These are phyloP conservation scores for Herpotrichia juniperi DNA, from an alignment of 2,329 filamentous ascomycete species.

Conservation along the genomic window DNA sequence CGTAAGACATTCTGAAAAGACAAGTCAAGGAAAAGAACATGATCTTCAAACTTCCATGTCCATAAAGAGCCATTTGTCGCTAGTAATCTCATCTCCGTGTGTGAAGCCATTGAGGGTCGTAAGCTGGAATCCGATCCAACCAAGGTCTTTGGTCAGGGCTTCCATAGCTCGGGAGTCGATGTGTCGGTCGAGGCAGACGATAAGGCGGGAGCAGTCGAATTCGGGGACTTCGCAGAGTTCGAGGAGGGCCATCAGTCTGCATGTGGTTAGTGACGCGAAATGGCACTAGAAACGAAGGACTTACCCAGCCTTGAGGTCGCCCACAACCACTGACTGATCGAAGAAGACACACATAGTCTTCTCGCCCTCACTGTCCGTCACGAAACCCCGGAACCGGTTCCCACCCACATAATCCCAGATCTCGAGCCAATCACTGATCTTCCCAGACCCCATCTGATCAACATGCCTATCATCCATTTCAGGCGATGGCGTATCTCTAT, in stretches of 20 bases:
- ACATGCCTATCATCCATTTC: slow-evolving; percentile 38
- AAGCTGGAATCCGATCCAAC: slow-evolving; percentile 92
- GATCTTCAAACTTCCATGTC: slow-evolving; percentile 77
- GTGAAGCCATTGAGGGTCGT: slow-evolving; percentile 81
- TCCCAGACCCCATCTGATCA: slow-evolving; percentile 22
- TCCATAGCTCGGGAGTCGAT: slow-evolving; percentile 67
- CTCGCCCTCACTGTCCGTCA: slow-evolving; percentile 71
- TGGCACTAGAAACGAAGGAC: slow-evolving; percentile 42
- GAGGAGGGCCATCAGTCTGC: slow-evolving; percentile 77
- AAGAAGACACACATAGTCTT: slow-evolving; percentile 89
- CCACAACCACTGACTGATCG: slow-evolving; percentile 71
- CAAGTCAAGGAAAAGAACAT: slow-evolving; percentile 2
- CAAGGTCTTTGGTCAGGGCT: slow-evolving; percentile 77
- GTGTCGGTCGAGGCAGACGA: slow-evolving; percentile 79
- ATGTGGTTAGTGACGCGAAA: slow-evolving; percentile 17
- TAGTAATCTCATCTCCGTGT: slow-evolving; percentile 66
- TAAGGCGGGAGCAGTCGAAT: slow-evolving; percentile 76
- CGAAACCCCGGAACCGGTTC: slow-evolving; percentile 84
- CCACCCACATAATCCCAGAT: slow-evolving; percentile 87
- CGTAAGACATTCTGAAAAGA: background rate
- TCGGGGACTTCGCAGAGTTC: slow-evolving; percentile 78
- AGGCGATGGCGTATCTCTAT: slow-evolving; percentile 41
- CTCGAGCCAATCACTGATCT: slow-evolving; percentile 71
- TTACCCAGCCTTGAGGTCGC: slow-evolving; percentile 87
- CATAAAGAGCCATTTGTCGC: slow-evolving; percentile 83